Evolutionary conservation across 1,284 basidiomycete genomes (phyloP).

Genomic region (Apiotrichum akiyoshidainum): DNA sequence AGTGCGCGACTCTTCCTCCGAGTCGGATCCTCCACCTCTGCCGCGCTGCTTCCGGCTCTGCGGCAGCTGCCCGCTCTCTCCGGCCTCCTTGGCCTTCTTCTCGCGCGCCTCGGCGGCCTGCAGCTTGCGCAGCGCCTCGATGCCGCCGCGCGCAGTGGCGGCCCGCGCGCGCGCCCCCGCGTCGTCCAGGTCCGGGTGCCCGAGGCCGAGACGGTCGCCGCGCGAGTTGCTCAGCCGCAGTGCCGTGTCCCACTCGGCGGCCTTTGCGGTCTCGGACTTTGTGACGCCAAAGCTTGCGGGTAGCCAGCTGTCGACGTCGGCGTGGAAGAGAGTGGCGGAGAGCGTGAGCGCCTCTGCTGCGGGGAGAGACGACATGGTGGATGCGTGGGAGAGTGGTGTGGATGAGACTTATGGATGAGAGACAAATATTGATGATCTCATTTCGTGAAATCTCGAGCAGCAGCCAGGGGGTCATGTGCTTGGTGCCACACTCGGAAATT

Average conservation of each 20-base stretch:
- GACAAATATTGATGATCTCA: too few relatives aligned
- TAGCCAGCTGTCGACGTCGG: constrained; percentile 41
- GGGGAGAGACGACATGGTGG: constrained; percentile 1
- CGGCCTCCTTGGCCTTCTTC: constrained; percentile 10
- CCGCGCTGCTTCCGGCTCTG: constrained; percentile 13
- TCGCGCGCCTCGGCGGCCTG: constrained; percentile 1
- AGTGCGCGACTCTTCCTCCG: constrained; percentile 12
- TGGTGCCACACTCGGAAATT: too few relatives aligned
- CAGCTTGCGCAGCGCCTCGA: constrained; percentile 12
- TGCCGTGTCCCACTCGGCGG: constrained; percentile 17
- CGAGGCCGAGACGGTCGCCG: constrained; percentile 34
- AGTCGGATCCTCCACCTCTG: neutral
- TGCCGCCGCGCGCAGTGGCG: constrained; percentile 7
- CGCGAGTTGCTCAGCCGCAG: constrained; percentile 6
- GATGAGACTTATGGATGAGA: neutral
- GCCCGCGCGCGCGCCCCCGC: constrained; percentile 5
- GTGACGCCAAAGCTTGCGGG: constrained; percentile 34
- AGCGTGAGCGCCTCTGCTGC: constrained; percentile 35
- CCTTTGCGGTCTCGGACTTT: constrained; percentile 6
- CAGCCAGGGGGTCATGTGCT: too few relatives aligned
- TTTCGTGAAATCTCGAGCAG: too few relatives aligned
- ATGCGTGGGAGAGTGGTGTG: neutral
- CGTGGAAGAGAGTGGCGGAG: constrained; percentile 39
- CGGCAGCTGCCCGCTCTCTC: constrained; percentile 14
- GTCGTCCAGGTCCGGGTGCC: constrained; percentile 34